These are phyloP conservation scores for Colletotrichum orchidophilum DNA, from an alignment of 2,329 filamentous ascomycete species.

Conservation along the genomic window DNA sequence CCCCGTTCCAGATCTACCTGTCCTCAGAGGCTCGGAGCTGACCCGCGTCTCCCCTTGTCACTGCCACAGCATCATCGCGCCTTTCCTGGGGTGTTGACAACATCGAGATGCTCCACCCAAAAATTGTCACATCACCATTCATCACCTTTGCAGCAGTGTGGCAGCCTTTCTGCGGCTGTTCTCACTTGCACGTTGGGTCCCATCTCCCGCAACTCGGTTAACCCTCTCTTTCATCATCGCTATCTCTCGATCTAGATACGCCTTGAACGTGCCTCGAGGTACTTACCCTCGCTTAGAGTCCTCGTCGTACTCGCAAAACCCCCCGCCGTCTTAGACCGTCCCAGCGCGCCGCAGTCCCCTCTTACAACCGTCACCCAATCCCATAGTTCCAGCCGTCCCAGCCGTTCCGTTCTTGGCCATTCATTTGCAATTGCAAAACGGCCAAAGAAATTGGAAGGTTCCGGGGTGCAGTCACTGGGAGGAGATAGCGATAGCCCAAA, in stretches of 20 bases:
- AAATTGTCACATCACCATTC: neutral
- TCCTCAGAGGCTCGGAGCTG: neutral
- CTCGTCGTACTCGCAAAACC: slow-evolving; percentile 7
- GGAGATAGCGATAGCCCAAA: neutral
- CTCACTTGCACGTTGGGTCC: neutral
- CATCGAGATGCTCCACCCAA: slow-evolving; percentile 23
- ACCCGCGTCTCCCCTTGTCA: neutral
- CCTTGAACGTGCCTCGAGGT: slow-evolving; percentile 8
- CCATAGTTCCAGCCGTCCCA: slow-evolving; percentile 2
- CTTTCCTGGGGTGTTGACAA: neutral
- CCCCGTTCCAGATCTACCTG: neutral
- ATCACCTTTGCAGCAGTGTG: neutral
- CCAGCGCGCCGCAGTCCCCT: neutral
- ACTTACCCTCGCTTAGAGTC: slow-evolving; percentile 10
- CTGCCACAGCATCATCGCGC: slow-evolving; percentile 18
- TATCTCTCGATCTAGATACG: neutral
- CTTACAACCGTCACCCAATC: neutral
- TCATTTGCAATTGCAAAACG: neutral
- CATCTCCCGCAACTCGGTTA: neutral
- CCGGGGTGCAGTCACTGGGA: neutral
- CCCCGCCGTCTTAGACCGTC: slow-evolving; percentile 11
- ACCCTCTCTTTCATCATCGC: neutral
- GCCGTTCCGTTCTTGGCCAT: slow-evolving; percentile 5
- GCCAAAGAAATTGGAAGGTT: neutral
- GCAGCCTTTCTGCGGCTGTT: neutral